Percentiles rank a stretch among this genome's conserved stretches.
These are phyloP conservation scores for Dictyostelium purpureum DNA, from an alignment of 78 protist species.

Conservation along the genomic window DNA sequence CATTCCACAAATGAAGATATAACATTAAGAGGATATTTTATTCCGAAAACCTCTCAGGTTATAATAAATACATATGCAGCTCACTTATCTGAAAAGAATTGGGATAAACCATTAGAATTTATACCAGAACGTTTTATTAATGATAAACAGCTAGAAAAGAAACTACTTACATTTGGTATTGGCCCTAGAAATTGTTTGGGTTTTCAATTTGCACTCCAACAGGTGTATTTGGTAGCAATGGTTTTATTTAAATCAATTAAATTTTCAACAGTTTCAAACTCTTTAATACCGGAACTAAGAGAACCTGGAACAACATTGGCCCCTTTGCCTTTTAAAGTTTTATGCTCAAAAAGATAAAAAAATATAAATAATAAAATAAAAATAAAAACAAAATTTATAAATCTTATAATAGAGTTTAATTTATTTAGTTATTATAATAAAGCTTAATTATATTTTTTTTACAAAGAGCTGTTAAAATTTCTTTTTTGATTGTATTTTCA, in stretches of 20 bases:
- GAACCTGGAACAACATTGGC: not conserved
- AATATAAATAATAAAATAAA: too few relatives aligned
- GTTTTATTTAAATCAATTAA: not conserved
- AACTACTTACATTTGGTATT: not conserved
- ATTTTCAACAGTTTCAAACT: not conserved
- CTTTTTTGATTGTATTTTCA: too few relatives aligned
- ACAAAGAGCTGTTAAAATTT: too few relatives aligned
- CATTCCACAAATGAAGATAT: not conserved
- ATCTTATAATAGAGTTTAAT: too few relatives aligned
- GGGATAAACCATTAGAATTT: constrained; percentile 15
- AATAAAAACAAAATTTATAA: too few relatives aligned
- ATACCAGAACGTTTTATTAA: not conserved
- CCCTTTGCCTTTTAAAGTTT: not conserved
- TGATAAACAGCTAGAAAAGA: not conserved
- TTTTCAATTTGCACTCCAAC: not conserved
- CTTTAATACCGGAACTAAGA: not conserved
- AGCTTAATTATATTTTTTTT: too few relatives aligned
- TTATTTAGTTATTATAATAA: too few relatives aligned
- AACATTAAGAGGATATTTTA: not conserved
- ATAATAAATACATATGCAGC: not conserved
- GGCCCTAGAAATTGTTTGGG: constrained; percentile 13
- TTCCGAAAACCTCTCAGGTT: not conserved
- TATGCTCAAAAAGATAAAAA: not conserved
- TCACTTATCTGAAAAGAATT: constrained; percentile 6
- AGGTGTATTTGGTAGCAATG: not conserved